These are phyloP conservation scores for Nicotiana benthamiana DNA, from an alignment of 257 asterid species.

Conservation along the genomic window DNA sequence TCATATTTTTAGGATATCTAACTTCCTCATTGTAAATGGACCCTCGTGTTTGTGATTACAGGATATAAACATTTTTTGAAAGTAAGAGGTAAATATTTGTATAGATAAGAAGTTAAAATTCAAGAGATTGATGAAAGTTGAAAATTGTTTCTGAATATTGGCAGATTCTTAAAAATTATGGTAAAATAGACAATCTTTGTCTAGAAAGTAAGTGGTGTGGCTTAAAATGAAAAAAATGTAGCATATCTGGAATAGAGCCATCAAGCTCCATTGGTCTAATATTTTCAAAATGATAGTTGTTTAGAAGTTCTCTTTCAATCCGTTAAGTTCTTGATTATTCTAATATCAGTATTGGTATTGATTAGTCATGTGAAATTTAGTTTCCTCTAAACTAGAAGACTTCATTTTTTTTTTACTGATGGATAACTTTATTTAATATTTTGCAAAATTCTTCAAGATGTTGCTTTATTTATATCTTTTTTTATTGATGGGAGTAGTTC, in stretches of 20 bases:
- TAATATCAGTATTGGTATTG: not conserved
- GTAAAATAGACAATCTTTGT: not conserved
- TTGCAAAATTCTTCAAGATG: not conserved
- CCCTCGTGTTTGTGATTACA: not conserved
- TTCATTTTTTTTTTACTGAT: not conserved
- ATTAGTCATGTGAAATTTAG: not conserved
- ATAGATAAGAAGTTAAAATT: too few species aligned
- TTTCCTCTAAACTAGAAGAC: not conserved
- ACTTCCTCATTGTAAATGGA: not conserved
- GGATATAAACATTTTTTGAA: not conserved
- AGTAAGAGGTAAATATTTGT: not conserved
- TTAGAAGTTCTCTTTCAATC: not conserved
- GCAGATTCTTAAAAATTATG: too few species aligned
- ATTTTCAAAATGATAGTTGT: too few species aligned
- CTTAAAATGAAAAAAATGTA: not conserved
- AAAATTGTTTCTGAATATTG: too few species aligned
- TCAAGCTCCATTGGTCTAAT: not conserved
- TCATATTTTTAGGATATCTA: not conserved
- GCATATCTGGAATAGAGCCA: not conserved
- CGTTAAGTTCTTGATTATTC: not conserved
- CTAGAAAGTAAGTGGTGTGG: not conserved
- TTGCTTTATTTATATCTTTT: not conserved
- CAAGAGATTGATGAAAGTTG: not conserved
- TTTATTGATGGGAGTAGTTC: not conserved
- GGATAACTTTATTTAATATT: not conserved